Conservation (phyloP, 495 filamentous ascomycete genomes). For the Aspergillus sclerotiicarbonarius region DNA sequence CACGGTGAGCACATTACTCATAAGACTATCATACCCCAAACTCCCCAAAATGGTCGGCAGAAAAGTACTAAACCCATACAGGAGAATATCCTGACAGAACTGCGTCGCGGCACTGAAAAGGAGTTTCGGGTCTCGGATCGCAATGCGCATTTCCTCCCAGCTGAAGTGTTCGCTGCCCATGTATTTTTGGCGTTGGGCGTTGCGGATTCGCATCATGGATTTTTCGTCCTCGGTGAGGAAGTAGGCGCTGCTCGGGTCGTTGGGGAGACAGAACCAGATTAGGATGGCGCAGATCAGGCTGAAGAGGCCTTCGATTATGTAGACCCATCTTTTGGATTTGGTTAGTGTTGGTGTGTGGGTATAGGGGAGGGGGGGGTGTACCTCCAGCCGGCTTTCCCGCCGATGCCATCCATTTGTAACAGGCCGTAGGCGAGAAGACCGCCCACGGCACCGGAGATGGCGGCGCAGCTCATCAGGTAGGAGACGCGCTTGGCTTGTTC, state of each 20-base stretch:
- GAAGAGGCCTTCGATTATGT: constrained; percentile 55
- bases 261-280: constrained; percentile 55
- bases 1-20: constrained; percentile 47
- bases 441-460: constrained; percentile 44
- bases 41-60: constrained; percentile 54
- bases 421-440: constrained; percentile 46
- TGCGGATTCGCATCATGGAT: constrained; percentile 49
- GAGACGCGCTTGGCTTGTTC: constrained; percentile 41
- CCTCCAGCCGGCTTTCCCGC: constrained; percentile 20
- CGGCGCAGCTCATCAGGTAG: constrained; percentile 38
- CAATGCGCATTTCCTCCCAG: constrained; percentile 50
- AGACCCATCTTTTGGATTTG: constrained; percentile 35
- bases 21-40: constrained; percentile 49
- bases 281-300: constrained; percentile 50
- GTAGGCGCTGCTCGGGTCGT: constrained; percentile 52
- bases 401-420: constrained; percentile 44
- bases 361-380: not conserved
- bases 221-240: constrained; percentile 52
- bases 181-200: constrained; percentile 36
- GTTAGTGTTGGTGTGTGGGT: not conserved
- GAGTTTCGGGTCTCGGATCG: constrained; percentile 39
- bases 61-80: constrained; percentile 61
- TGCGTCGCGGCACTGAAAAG: constrained; percentile 46
- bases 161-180: constrained; percentile 51
- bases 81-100: constrained; percentile 54